Evolutionary conservation across 805 yeast species (phyloP), one percentile per base, ranked within the genome.

Genomic region (Saturnispora mendoncae): DNA sequence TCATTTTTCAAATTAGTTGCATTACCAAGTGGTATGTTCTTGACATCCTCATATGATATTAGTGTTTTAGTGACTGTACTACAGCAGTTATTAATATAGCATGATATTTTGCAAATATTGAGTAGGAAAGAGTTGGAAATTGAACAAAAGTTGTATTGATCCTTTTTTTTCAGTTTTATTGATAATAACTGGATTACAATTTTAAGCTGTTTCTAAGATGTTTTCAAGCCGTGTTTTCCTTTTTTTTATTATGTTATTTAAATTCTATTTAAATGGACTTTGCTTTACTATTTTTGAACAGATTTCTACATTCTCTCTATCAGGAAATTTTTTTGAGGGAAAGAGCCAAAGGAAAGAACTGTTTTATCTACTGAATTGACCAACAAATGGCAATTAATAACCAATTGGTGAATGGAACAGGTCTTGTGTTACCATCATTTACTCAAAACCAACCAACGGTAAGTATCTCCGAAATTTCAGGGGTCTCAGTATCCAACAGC

Each of bases 1-100:
- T 50, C 60, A 29, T 61, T 76, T 43, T 63, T 70, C 12, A 62
- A 66, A 25, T 57, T 76, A 21, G 65, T 71, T 14, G 62, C 68
- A 21, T 63, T 74, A 19, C 78, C 80, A 3, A 57, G 69, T 20
- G 69, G 75, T 33, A 54, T 52, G 39, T 46, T 55, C 4, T 48
- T 56, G 10, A 51, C 60, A 4, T n/a, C n/a, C n/a, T n/a, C 72
- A 55, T 13, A 52, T 61, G 2, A 26, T 40, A 3, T 47, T 48
- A 6, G 62, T 57, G 45, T 2, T 59, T 58, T 47, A 53, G 56
- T 20, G 64, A 62, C 18, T 59, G 53, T 4, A 52, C 60, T 10
- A 51, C 56, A 28, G 47, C 52, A 1, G 14, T 49, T 4, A 55
- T 51, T 0, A 51, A 59, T 4, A 2, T 50, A 0, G 35, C 48